Percentiles rank a stretch among this genome's conserved stretches.
These are phyloP conservation scores for Phytophthora hibernalis DNA, from an alignment of 352 stramenopile genomes.

Conservation along the genomic window DNA sequence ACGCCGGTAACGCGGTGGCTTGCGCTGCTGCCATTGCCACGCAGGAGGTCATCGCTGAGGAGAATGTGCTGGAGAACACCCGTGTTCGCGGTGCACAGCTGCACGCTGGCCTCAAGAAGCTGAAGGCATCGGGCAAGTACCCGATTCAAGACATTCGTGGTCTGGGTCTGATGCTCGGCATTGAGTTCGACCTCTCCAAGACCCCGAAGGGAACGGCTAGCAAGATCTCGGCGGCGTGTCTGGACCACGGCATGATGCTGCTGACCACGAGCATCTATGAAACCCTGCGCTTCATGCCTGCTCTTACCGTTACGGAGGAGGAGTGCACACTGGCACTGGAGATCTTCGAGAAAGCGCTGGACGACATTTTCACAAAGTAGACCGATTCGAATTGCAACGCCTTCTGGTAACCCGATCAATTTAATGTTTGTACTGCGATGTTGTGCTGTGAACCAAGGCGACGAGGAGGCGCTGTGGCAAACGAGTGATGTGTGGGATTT, in stretches of 20 bases:
- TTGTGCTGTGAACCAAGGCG: background rate
- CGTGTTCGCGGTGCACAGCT: conserved; percentile 78
- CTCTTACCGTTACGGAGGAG: conserved; percentile 87
- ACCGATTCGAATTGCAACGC: conserved; percentile 4
- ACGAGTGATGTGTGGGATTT: too few species aligned
- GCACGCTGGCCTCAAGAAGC: conserved; percentile 66
- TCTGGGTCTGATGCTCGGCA: conserved; percentile 92
- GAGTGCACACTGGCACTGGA: conserved; percentile 67
- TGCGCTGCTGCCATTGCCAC: conserved; percentile 92
- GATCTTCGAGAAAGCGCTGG: conserved; percentile 67
- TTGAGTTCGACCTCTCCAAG: conserved; percentile 89
- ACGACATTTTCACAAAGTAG: conserved; percentile 54
- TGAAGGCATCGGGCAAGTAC: conserved; percentile 82
- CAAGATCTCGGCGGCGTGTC: conserved; percentile 81
- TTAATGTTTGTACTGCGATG: conserved; percentile 17
- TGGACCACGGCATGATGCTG: conserved; percentile 91
- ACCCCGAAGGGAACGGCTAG: conserved; percentile 65
- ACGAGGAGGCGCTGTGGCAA: background rate
- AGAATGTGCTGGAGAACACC: conserved; percentile 91
- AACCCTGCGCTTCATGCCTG: conserved; percentile 93
- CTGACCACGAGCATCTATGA: conserved; percentile 93
- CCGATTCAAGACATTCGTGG: conserved; percentile 90
- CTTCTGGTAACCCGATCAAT: conserved; percentile 19
- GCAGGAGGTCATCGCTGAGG: conserved; percentile 89
- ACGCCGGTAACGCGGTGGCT: conserved; percentile 92